Percentiles rank a stretch among this genome's conserved stretches.
Evolutionary conservation across 768 basidiomycete species (phyloP).

Genomic region (Agaricus blazei): DNA sequence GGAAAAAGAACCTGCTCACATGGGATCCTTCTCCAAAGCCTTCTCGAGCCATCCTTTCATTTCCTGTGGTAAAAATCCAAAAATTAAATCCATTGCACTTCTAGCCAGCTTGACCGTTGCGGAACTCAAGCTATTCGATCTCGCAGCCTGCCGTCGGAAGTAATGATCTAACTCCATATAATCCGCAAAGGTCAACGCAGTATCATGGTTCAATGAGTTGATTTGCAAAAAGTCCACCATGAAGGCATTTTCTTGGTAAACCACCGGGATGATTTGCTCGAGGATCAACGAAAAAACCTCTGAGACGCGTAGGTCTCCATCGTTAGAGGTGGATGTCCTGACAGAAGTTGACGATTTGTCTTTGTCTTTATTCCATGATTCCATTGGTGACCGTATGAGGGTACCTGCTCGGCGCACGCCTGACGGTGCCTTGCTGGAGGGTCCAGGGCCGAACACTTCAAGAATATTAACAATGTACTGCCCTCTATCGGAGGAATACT

Average conservation of each 20-base stretch:
- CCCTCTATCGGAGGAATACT: conserved; percentile 9
- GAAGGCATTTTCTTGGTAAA: conserved; percentile 86
- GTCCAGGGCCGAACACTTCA: conserved; percentile 44
- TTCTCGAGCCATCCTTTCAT: conserved; percentile 82
- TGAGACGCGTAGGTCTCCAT: conserved; percentile 17
- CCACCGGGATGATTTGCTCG: conserved; percentile 66
- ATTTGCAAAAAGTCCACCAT: conserved; percentile 90
- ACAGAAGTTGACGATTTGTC: conserved; percentile 20
- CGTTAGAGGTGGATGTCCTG: conserved; percentile 12
- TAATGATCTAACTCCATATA: conserved; percentile 93
- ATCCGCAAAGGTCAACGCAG: conserved; percentile 89
- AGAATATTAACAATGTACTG: not conserved
- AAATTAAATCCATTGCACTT: conserved; percentile 90
- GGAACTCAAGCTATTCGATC: conserved; percentile 59
- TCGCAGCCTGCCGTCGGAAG: conserved; percentile 87
- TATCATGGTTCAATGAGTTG: conserved; percentile 46
- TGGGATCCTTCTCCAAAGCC: conserved; percentile 65
- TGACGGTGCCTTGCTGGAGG: conserved; percentile 42
- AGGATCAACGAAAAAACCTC: conserved; percentile 75
- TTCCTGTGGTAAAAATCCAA: conserved; percentile 85
- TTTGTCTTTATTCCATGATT: conserved; percentile 55
- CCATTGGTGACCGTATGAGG: conserved; percentile 73
- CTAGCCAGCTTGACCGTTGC: conserved; percentile 77
- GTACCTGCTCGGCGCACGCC: conserved; percentile 82
- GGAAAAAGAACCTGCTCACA: conserved; percentile 41